Evolutionary conservation across 192 early-diverging fungal genomes (phyloP).

Genomic region (Geranomyces michiganensis): DNA sequence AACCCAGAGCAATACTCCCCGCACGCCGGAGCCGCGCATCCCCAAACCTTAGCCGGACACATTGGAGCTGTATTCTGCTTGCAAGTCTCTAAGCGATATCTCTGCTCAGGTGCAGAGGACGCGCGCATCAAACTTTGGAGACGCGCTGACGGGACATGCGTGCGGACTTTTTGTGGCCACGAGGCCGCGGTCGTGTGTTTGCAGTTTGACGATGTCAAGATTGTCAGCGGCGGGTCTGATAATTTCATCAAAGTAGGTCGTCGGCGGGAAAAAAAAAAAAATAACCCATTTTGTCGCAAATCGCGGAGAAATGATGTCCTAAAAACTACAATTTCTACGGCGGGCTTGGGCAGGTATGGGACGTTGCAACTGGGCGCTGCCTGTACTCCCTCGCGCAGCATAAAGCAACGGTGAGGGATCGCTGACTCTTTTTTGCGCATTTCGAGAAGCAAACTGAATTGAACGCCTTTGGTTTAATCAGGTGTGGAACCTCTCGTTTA

Average conservation of each 20-base stretch:
- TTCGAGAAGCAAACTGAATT: not conserved
- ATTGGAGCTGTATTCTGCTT: constrained; percentile 43
- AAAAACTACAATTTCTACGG: too few relatives aligned
- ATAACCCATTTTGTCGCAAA: not conserved
- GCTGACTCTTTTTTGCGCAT: not conserved
- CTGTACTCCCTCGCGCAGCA: constrained; percentile 52
- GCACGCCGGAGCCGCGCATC: not conserved
- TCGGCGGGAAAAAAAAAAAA: not conserved
- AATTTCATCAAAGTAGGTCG: constrained; percentile 45
- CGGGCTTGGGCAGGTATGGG: constrained; percentile 41
- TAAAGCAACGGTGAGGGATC: constrained; percentile 34
- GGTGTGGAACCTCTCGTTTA: constrained; percentile 52
- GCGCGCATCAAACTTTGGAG: constrained; percentile 43
- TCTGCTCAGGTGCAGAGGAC: constrained; percentile 39
- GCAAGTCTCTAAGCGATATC: constrained; percentile 12
- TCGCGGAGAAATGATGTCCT: not conserved
- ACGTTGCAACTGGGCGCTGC: constrained; percentile 40
- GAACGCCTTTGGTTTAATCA: not conserved
- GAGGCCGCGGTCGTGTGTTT: constrained; percentile 43
- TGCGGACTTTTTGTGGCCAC: constrained; percentile 43
- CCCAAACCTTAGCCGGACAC: constrained; percentile 35
- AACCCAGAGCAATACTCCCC: not conserved
- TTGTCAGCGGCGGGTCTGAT: constrained; percentile 53
- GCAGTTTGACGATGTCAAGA: constrained; percentile 43
- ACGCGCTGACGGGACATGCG: constrained; percentile 1